Conservation (phyloP, 164 flowering plant species). For the Malania oleifera region DNA sequence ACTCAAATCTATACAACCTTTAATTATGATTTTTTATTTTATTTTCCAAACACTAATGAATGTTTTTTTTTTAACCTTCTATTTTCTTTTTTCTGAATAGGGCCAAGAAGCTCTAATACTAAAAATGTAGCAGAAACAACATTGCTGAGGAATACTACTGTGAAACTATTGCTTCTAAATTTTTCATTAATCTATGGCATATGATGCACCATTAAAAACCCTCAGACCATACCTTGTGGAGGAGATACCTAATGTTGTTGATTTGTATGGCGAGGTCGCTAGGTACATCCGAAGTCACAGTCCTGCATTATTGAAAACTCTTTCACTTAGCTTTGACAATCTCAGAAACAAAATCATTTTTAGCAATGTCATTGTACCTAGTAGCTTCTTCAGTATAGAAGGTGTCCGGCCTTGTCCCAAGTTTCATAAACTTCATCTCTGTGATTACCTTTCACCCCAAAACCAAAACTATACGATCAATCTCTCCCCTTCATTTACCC, state of each 20-base stretch:
- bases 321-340: neutral
- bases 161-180: too few species aligned
- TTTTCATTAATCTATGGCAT: too few species aligned
- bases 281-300: conserved; percentile 55
- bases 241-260: conserved; percentile 55
- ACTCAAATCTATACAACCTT: too few species aligned
- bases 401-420: conserved; percentile 78
- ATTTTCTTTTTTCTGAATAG: too few species aligned
- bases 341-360: neutral
- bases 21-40: too few species aligned
- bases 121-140: too few species aligned
- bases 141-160: too few species aligned
- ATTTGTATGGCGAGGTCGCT: conserved; percentile 59
- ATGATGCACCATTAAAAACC: too few species aligned
- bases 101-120: too few species aligned
- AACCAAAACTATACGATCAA: conserved; percentile 7
- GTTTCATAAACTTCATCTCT: conserved; percentile 92
- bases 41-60: too few species aligned
- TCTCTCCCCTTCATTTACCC: neutral
- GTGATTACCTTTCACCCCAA: conserved; percentile 1
- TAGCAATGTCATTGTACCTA: conserved; percentile 37
- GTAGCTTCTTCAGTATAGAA: conserved; percentile 77
- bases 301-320: conserved; percentile 35
- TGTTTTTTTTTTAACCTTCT: too few species aligned
- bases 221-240: conserved; percentile 59